These are phyloP conservation scores for Aspergillus ibericus DNA, from an alignment of 2,329 filamentous ascomycete genomes.

Conservation along the genomic window DNA sequence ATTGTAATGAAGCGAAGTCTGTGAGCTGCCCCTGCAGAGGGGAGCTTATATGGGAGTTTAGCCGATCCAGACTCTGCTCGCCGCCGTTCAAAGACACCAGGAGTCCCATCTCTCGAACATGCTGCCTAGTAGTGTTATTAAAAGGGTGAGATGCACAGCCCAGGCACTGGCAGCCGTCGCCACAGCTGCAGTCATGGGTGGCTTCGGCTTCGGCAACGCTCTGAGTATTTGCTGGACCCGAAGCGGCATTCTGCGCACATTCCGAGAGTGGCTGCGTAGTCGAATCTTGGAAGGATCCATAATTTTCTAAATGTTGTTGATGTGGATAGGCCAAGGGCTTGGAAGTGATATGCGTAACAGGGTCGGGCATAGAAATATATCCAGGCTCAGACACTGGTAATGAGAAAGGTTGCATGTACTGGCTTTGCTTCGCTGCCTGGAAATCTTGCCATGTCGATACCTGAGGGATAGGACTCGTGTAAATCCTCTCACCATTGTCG, in stretches of 20 bases:
- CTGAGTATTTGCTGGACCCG: conserved; percentile 7
- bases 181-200: conserved; percentile 44
- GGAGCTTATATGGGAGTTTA: conserved; percentile 22
- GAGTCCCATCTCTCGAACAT: conserved; percentile 48
- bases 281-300: conserved; percentile 18
- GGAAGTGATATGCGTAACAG: conserved; percentile 14
- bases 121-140: conserved; percentile 47
- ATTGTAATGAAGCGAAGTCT: conserved; percentile 17
- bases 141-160: conserved; percentile 49
- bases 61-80: conserved; percentile 22
- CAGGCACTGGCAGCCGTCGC: conserved; percentile 48
- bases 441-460: conserved; percentile 25
- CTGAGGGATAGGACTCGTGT: conserved; percentile 17
- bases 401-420: conserved; percentile 19
- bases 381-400: conserved; percentile 12
- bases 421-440: conserved; percentile 13
- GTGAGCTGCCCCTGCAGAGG: conserved; percentile 20
- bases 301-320: conserved; percentile 13
- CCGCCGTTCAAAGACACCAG: conserved; percentile 40
- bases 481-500: conserved; percentile 13
- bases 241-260: conserved; percentile 9
- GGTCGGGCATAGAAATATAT: conserved; percentile 19
- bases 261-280: conserved; percentile 16
- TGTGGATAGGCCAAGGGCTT: conserved; percentile 10
- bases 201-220: conserved; percentile 28